Conservation (phyloP, 2,329 filamentous ascomycete species). For the Neonectria sp. region DNA sequence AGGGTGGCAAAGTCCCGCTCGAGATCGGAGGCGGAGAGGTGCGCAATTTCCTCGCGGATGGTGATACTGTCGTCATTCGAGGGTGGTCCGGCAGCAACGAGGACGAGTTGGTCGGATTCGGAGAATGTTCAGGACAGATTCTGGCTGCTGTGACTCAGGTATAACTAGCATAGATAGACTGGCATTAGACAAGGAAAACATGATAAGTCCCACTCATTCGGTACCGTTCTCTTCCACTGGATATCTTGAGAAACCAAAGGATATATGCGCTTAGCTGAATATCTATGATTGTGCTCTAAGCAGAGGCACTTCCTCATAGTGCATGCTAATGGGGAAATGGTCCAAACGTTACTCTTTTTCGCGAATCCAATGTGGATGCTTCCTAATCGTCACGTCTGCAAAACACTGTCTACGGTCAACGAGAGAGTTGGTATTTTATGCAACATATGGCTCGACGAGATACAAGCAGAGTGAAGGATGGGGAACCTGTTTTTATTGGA, state of each 20-base stretch:
- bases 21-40: conserved; percentile 74
- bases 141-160: conserved; percentile 14
- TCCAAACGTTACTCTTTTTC: no score
- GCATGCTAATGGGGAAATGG: no score
- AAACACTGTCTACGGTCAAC: no score
- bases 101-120: conserved; percentile 38
- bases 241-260: neutral
- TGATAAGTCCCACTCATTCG: neutral
- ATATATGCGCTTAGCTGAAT: neutral
- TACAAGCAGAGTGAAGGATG: neutral
- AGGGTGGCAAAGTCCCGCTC: conserved; percentile 76
- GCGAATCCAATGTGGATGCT: no score
- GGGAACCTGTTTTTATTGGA: neutral
- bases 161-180: conserved; percentile 7
- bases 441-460: no score
- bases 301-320: neutral
- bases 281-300: neutral
- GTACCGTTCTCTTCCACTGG: neutral
- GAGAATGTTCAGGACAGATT: conserved; percentile 36
- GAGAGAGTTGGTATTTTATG: no score
- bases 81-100: conserved; percentile 35
- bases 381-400: no score
- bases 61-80: conserved; percentile 38
- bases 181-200: conserved; percentile 8
- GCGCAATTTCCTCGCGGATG: conserved; percentile 41